Base-by-base conservation (phyloP, 2,329 filamentous ascomycete species). In the Aspergillus tamarii region DNA sequence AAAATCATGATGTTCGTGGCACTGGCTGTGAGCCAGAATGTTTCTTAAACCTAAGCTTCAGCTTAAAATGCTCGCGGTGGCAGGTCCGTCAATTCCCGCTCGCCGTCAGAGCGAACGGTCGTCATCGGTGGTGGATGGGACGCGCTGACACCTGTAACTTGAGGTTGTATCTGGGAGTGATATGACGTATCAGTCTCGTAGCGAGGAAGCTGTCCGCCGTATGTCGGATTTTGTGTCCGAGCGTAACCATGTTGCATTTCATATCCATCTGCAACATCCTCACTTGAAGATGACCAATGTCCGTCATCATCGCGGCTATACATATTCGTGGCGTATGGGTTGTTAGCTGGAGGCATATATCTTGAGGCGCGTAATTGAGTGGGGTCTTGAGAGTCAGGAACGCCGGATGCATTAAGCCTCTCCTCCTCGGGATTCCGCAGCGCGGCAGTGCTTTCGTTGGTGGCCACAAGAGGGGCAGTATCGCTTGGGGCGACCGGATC, bases 191-290 rank as follows among this genome's bases (percentile, higher is more conserved):
- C 69, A 11, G 64, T 53, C 14, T 76, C 68, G 57, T 74, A 75
- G 45, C 64, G 66, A 6, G 71, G 66, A 41, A 71, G 62, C 2
- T 64, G 66, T 2, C 61, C 68, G 58, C 59, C 59, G 26, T 67
- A 59, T n/a, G 34, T 64, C 7, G 71, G 70, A 11, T 73, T 73
- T 21, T 70, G 69, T 16, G 73, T 57, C 53, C 61, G 68, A 26
- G 66, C 52, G 61, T 76, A 76, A 3, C 72, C 70, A 50, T 68
- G 65, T 57, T 75, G 75, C 78, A 79, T 79, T 65, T 79, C 77
- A 64, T 74, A 79, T 1, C 73, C 76, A 53, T 72, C 68, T 2
- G 68, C 69, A 6, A 76, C 77, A 57, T 79, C 77, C 55, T 79
- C 78, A 23, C 76, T 77, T 1, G 77, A 78, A 1, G 72, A 74